A percentile compares a stretch with the other conserved stretches of the same genome.
Conservation (phyloP, 169 alveolate genomes). For the Theileria equi region DNA sequence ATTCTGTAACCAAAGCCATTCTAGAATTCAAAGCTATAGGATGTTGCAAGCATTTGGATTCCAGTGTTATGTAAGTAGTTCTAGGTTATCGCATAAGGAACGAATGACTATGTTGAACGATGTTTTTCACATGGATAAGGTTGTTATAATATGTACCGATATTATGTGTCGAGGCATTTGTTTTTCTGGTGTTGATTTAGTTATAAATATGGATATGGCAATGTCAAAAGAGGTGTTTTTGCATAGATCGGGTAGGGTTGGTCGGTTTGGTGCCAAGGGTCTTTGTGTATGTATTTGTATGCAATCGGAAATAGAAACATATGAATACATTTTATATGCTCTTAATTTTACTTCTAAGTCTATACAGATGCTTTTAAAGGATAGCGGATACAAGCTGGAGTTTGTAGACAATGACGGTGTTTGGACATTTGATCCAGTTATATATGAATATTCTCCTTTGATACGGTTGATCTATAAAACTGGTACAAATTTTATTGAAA, state of each 20-base stretch:
- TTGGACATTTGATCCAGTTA: no score
- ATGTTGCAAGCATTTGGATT: conserved; percentile 49
- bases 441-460: no score
- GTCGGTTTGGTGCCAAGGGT: conserved; percentile 82
- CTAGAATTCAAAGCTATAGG: conserved; percentile 44
- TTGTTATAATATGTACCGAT: conserved; percentile 84
- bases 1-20: conserved; percentile 67
- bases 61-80: conserved; percentile 60
- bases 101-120: conserved; percentile 40
- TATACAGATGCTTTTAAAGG: conserved; percentile 8
- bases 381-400: no score
- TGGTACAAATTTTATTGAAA: no score
- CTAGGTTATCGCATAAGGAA: conserved; percentile 64
- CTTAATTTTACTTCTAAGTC: conserved; percentile 39
- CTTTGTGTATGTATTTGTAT: conserved; percentile 75
- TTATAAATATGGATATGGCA: conserved; percentile 87
- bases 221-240: conserved; percentile 77
- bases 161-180: conserved; percentile 90
- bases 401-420: neutral
- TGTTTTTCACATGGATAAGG: conserved; percentile 42
- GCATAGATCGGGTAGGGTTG: conserved; percentile 89
- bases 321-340: conserved; percentile 27
- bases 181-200: conserved; percentile 80
- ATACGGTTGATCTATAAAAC: no score
- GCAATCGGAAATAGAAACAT: conserved; percentile 57